Conservation (phyloP, 352 stramenopile genomes). For the Blastocystis sp. region DNA sequence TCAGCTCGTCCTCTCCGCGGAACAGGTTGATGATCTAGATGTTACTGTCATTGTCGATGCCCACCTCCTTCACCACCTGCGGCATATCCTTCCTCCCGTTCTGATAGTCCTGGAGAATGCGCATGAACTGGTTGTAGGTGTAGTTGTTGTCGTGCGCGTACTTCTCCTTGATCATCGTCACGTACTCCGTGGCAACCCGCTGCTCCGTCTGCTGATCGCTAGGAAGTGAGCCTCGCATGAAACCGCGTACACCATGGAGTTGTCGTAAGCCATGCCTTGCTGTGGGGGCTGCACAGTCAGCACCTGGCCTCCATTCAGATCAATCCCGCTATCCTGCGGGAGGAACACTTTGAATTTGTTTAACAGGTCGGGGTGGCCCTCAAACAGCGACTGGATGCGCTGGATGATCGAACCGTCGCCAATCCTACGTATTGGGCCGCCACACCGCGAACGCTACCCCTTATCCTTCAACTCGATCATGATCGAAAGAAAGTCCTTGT, state of each 20-base stretch:
- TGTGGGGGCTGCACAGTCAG: neutral
- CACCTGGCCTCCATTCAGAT: conserved; percentile 16
- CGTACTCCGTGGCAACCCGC: conserved; percentile 16
- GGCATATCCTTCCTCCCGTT: conserved; percentile 97
- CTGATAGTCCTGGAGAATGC: conserved; percentile 99
- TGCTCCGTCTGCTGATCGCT: conserved; percentile 13
- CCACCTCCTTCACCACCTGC: conserved; percentile 80
- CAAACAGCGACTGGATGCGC: conserved; percentile 45
- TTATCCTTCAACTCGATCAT: conserved; percentile 42
- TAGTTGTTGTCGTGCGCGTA: conserved; percentile 84
- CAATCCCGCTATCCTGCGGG: conserved; percentile 26
- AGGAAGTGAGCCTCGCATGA: neutral
- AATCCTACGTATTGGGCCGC: neutral
- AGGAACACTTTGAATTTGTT: conserved; percentile 50
- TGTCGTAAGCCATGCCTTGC: neutral
- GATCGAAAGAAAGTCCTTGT: conserved; percentile 42
- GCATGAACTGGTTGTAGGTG: conserved; percentile 86
- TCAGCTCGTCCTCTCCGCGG: conserved; percentile 93
- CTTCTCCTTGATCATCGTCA: conserved; percentile 93
- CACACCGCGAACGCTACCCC: neutral
- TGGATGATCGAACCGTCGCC: conserved; percentile 3
- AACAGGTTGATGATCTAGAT: conserved; percentile 96
- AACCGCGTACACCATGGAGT: neutral
- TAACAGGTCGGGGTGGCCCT: conserved; percentile 45
- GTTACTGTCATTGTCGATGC: neutral